A percentile compares a stretch with the other conserved stretches of the same genome.
phyloP scores from a whole-genome alignment of 2,329 filamentous ascomycete genomes.

The Penicillium rolfsii region DNA sequence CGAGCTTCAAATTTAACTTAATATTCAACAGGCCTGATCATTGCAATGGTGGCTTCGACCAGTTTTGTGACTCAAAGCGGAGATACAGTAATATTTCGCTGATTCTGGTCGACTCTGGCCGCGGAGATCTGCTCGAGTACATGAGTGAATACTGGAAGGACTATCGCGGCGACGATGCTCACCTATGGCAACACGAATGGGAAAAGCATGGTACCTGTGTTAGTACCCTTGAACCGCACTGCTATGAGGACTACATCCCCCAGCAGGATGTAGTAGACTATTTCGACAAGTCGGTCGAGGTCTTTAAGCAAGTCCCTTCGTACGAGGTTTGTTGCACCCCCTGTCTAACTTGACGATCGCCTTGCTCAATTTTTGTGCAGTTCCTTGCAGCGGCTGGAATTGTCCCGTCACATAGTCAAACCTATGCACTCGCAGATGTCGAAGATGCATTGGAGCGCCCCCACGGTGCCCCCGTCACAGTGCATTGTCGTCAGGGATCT shows the following conservation, averaged over 20 bases:
- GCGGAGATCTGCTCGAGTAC: slow-evolving; percentile 62
- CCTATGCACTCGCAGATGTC: slow-evolving; percentile 64
- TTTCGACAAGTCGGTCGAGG: slow-evolving; percentile 66
- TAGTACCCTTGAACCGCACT: slow-evolving; percentile 67
- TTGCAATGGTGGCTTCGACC: slow-evolving; percentile 71
- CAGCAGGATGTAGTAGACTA: slow-evolving; percentile 70
- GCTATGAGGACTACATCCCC: slow-evolving; percentile 65
- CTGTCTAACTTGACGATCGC: no score
- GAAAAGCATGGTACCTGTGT: slow-evolving; percentile 77
- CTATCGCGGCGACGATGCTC: slow-evolving; percentile 64
- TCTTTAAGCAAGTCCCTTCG: slow-evolving; percentile 69
- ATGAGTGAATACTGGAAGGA: slow-evolving; percentile 76
- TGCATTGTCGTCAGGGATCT: slow-evolving; percentile 57
- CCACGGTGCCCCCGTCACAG: slow-evolving; percentile 59
- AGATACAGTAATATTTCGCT: slow-evolving; percentile 67
- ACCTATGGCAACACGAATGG: slow-evolving; percentile 76
- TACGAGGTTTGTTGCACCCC: slow-evolving; percentile 54
- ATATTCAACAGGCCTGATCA: slow-evolving; percentile 58
- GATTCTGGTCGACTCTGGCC: slow-evolving; percentile 61
- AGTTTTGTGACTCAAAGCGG: slow-evolving; percentile 65
- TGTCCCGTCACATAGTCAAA: slow-evolving; percentile 54
- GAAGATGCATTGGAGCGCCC: slow-evolving; percentile 59
- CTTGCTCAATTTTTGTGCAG: slow-evolving; percentile 31
- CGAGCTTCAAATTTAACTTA: not conserved
- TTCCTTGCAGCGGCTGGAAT: slow-evolving; percentile 66